Evolutionary conservation across 1,139 yeast genomes (phyloP).

Genomic region (Taphrina wiesneri): DNA sequence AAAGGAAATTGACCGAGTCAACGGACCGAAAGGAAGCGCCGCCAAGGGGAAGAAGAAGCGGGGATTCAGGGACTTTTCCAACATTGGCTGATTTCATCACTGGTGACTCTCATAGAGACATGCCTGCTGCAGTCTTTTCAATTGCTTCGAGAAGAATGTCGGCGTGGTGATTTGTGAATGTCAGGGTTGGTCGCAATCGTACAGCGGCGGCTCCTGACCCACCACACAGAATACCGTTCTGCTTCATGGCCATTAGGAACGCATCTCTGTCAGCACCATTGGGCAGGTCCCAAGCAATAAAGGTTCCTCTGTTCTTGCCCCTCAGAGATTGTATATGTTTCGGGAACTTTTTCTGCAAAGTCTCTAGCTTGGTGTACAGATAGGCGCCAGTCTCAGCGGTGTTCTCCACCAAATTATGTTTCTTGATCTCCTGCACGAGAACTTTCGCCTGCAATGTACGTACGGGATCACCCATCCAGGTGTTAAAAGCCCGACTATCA

Average conservation of each 20-base stretch:
- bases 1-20: conserved; percentile 26
- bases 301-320: conserved; percentile 74
- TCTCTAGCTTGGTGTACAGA: conserved; percentile 56
- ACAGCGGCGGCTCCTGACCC: conserved; percentile 76
- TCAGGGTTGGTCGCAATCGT: conserved; percentile 74
- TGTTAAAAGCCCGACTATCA: conserved; percentile 70
- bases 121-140: conserved; percentile 39
- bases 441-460: conserved; percentile 71
- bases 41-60: conserved; percentile 28
- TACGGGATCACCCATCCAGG: conserved; percentile 91
- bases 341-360: conserved; percentile 53
- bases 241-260: conserved; percentile 59
- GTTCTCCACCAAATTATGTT: conserved; percentile 58
- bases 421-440: conserved; percentile 63
- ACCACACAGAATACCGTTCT: conserved; percentile 71
- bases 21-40: conserved; percentile 13
- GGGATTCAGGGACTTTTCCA: conserved; percentile 20
- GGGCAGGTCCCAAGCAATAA: conserved; percentile 73
- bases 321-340: conserved; percentile 61
- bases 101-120: background rate
- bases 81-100: conserved; percentile 14
- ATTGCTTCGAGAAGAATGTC: conserved; percentile 56
- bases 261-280: conserved; percentile 58
- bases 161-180: conserved; percentile 74
- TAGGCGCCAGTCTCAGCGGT: conserved; percentile 65